Evolutionary conservation across 495 filamentous ascomycete genomes (phyloP).

Genomic region (Jackrogersella multiformis): DNA sequence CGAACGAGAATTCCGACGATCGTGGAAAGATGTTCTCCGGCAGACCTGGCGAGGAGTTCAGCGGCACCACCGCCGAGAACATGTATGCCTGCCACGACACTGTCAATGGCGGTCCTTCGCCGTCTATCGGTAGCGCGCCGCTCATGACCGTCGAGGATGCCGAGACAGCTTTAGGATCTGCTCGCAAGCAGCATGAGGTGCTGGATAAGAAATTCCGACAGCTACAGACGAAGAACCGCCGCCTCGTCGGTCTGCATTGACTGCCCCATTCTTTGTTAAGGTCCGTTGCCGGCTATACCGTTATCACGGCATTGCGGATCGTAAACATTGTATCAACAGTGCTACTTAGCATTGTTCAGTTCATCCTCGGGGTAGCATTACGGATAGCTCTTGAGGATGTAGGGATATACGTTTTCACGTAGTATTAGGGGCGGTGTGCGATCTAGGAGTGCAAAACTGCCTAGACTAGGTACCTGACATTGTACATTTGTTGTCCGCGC

Average conservation of each 20-base stretch:
- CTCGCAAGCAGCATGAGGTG: conserved; percentile 73
- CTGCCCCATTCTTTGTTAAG: conserved; percentile 27
- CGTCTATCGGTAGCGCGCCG: conserved; percentile 57
- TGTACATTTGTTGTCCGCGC: background rate
- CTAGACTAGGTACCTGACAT: background rate
- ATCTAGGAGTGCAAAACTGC: background rate
- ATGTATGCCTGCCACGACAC: conserved; percentile 34
- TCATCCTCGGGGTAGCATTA: background rate
- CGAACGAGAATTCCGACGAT: conserved; percentile 40
- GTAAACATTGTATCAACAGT: conserved; percentile 1
- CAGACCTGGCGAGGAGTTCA: conserved; percentile 38
- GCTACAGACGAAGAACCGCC: conserved; percentile 68
- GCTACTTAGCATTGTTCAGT: background rate
- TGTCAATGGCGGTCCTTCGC: conserved; percentile 37
- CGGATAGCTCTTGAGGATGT: background rate
- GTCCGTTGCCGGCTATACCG: background rate
- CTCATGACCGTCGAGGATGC: conserved; percentile 68
- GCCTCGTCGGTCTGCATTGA: conserved; percentile 48
- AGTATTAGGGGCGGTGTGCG: background rate
- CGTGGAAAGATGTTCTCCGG: conserved; percentile 40
- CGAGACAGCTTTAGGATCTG: conserved; percentile 63
- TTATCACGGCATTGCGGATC: conserved; percentile 34
- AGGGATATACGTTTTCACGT: background rate
- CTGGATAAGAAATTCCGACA: conserved; percentile 73
- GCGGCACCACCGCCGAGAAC: conserved; percentile 12